Conservation (phyloP, 2,329 filamentous ascomycete genomes). For the Aspergillus alliaceus region DNA sequence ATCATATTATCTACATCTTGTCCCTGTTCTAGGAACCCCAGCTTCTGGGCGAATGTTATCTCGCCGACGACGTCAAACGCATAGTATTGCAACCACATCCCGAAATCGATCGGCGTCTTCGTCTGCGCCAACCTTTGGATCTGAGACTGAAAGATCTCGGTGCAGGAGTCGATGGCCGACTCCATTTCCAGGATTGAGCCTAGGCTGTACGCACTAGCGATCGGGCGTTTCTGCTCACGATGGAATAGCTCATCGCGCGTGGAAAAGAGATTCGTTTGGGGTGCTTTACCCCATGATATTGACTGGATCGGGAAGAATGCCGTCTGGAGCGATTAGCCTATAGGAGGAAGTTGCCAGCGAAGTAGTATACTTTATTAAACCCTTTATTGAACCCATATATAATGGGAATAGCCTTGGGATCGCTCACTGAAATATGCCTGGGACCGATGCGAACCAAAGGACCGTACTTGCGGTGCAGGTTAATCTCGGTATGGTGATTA, state of each 20-base stretch:
- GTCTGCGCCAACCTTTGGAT: constrained; percentile 12
- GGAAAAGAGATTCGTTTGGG: constrained; percentile 24
- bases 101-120: constrained; percentile 12
- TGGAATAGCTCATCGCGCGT: constrained; percentile 20
- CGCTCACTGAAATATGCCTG: constrained; percentile 5
- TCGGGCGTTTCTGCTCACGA: constrained; percentile 17
- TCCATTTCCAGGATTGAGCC: constrained; percentile 27
- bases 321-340: background rate
- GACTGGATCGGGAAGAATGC: constrained; percentile 23
- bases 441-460: constrained; percentile 9
- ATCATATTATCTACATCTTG: constrained; percentile 41
- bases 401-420: background rate
- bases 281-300: constrained; percentile 22
- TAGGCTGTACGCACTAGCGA: constrained; percentile 30
- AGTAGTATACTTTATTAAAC: constrained; percentile 1
- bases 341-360: no score
- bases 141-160: constrained; percentile 17
- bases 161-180: constrained; percentile 26
- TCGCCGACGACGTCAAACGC: constrained; percentile 45
- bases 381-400: constrained; percentile 5
- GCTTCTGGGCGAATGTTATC: constrained; percentile 41
- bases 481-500: constrained; percentile 13
- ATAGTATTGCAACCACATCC: constrained; percentile 31
- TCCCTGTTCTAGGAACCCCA: constrained; percentile 45
- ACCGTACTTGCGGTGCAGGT: constrained; percentile 1